A percentile compares a stretch with the other conserved stretches of the same genome.
Evolutionary conservation across 768 basidiomycete genomes (phyloP).

Genomic region (Lactifluus subvellereus): DNA sequence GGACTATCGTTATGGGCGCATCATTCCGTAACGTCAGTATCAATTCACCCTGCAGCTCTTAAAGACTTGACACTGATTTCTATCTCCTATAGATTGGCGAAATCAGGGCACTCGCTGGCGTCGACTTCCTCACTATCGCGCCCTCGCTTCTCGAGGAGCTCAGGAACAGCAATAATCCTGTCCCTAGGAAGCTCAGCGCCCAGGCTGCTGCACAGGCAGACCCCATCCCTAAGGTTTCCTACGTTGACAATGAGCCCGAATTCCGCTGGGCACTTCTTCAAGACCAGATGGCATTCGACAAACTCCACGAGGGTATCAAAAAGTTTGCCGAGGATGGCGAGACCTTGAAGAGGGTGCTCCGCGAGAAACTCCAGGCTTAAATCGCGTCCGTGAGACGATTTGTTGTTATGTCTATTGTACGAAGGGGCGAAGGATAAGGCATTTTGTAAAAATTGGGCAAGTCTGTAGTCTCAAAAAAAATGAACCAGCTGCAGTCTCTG

Average conservation of each 20-base stretch:
- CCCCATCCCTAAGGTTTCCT: slow-evolving; percentile 74
- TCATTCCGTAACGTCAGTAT: slow-evolving; percentile 92
- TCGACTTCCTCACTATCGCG: slow-evolving; percentile 96
- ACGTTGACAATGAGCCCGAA: slow-evolving; percentile 87
- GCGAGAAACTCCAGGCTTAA: slow-evolving; percentile 54
- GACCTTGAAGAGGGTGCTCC: slow-evolving; percentile 78
- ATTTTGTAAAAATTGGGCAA: not conserved
- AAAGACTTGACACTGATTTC: not conserved
- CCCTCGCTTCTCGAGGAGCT: slow-evolving; percentile 90
- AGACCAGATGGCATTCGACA: slow-evolving; percentile 98
- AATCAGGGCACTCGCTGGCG: slow-evolving; percentile 91
- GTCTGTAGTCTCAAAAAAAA: not conserved
- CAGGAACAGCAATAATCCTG: slow-evolving; percentile 65
- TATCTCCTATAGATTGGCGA: slow-evolving; percentile 58
- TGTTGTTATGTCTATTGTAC: not conserved
- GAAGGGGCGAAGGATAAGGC: not conserved
- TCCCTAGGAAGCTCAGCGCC: slow-evolving; percentile 82
- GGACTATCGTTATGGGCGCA: slow-evolving; percentile 99
- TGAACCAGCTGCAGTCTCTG: not conserved
- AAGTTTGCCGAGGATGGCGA: slow-evolving; percentile 96
- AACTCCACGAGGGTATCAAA: slow-evolving; percentile 96
- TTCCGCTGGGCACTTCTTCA: slow-evolving; percentile 94
- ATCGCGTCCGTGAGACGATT: not conserved
- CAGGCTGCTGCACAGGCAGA: slow-evolving; percentile 51
- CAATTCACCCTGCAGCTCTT: not conserved